Percentiles rank a stretch among this genome's conserved stretches.
Evolutionary conservation across 2,329 filamentous ascomycete genomes (phyloP).

Genomic region (Pseudopyrenochaeta lycopersici): DNA sequence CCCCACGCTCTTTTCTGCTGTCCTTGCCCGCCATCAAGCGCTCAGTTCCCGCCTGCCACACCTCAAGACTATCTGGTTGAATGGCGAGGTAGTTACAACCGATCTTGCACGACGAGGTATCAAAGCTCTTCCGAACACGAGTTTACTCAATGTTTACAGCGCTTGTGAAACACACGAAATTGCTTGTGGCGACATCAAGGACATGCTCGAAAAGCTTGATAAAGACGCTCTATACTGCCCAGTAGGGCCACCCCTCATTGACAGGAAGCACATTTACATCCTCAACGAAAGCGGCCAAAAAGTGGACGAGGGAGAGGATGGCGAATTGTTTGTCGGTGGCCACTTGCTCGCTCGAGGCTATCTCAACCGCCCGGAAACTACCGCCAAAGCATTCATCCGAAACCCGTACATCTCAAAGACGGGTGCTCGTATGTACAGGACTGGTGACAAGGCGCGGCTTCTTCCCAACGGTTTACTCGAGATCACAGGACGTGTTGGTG

Average conservation of each 20-base stretch:
- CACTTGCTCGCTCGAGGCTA: constrained; percentile 77
- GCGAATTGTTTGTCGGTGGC: constrained; percentile 82
- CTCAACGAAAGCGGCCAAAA: constrained; percentile 73
- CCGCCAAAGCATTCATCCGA: constrained; percentile 73
- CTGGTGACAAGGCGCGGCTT: constrained; percentile 74
- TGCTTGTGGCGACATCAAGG: constrained; percentile 76
- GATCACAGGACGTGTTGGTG: constrained; percentile 78
- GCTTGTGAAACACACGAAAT: constrained; percentile 85
- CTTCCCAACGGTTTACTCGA: constrained; percentile 74
- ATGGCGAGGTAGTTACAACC: constrained; percentile 83
- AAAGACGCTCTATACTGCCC: constrained; percentile 74
- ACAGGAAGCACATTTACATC: constrained; percentile 73
- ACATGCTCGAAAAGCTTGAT: constrained; percentile 66
- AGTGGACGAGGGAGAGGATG: constrained; percentile 68
- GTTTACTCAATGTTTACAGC: constrained; percentile 82
- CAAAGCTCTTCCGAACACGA: constrained; percentile 72
- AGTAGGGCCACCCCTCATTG: constrained; percentile 74
- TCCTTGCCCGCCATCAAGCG: constrained; percentile 73
- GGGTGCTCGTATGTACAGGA: constrained; percentile 76
- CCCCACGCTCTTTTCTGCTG: constrained; percentile 77
- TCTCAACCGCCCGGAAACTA: constrained; percentile 80
- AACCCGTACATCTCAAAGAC: constrained; percentile 69
- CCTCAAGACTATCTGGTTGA: constrained; percentile 78
- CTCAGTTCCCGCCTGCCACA: constrained; percentile 71
- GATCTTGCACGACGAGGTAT: constrained; percentile 76